A percentile compares a stretch with the other conserved stretches of the same genome.
phyloP scores from a whole-genome alignment of 139 green algal species.

The Deuterostichococcus epilithicus region DNA sequence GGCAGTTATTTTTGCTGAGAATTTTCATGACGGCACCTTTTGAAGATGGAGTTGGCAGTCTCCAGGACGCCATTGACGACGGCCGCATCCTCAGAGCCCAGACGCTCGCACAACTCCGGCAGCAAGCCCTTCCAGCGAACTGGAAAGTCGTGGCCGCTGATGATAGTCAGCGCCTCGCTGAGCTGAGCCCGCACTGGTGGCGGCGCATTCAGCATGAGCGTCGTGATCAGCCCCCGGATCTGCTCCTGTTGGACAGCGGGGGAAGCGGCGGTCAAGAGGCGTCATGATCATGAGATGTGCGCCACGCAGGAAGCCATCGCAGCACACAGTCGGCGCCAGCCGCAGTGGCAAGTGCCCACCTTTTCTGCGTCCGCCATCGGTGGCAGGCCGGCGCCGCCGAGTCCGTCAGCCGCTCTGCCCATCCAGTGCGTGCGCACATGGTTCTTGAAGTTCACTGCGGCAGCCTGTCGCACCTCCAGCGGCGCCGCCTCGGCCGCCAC shows the following conservation, averaged over 20 bases:
- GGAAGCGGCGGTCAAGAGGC: neutral
- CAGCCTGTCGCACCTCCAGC: constrained; percentile 76
- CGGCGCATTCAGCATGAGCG: constrained; percentile 87
- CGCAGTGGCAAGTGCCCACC: constrained; percentile 15
- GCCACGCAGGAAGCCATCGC: neutral
- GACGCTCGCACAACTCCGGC: constrained; percentile 78
- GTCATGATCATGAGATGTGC: neutral
- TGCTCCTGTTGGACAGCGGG: constrained; percentile 55
- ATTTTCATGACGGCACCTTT: constrained; percentile 66
- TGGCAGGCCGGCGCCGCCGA: neutral
- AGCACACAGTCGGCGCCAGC: neutral
- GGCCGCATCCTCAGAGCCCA: constrained; percentile 31
- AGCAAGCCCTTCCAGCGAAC: constrained; percentile 80
- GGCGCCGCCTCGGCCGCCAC: constrained; percentile 49
- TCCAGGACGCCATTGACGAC: constrained; percentile 78
- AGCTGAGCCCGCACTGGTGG: constrained; percentile 74
- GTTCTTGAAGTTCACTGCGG: constrained; percentile 98
- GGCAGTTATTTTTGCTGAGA: too few species aligned
- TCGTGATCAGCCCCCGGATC: constrained; percentile 80
- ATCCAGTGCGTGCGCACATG: constrained; percentile 88
- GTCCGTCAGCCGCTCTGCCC: neutral
- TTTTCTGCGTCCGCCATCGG: constrained; percentile 55
- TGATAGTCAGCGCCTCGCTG: constrained; percentile 89
- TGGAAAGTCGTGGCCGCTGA: constrained; percentile 90
- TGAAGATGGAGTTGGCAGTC: constrained; percentile 95